Base-by-base conservation (phyloP, 2,329 filamentous ascomycete genomes). In the Alternaria ethzedia region DNA sequence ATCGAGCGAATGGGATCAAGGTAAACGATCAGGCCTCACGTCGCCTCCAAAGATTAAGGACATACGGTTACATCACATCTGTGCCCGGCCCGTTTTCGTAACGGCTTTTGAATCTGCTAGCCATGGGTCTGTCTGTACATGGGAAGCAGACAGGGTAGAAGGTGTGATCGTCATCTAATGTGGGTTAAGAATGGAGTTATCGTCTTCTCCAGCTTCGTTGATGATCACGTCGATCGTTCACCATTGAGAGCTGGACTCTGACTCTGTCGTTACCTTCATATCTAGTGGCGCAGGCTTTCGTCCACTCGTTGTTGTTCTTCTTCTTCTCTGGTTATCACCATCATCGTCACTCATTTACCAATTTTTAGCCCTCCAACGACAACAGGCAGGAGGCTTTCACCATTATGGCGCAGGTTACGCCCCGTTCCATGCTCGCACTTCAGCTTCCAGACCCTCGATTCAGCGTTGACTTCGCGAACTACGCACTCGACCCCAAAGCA, bases 381-480 rank as follows among this genome's bases (percentile, higher is more conserved):
- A 13, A 47, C 30, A 62, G 9, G 3, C 4, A 41, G 36, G n/a
- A 41, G n/a, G n/a, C n/a, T 41, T 41, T 67, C 46, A 36, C 45
- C 57, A 61, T 10, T 9, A 73, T 74, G 70, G 58, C 68, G 25
- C 46, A 66, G 28, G 46, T 57, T 63, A 55, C 63, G 43, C 59
- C 68, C 26, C 65, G 66, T 23, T 61, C 64, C 13, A 57, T 63
- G 43, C 66, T 73, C 10, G 64, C 70, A 28, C 65, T 73, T n/a
- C 52, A 67, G n/a, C 63, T 75, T 10, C 72, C 72, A 8, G 70
- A 64, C 57, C 63, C 64, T 60, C 70, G 67, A 30, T 70, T 72
- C 62, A 70, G 70, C 51, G 64, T 72, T 11, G 68, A 74, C 57
- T 73, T 73, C 36, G 45, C 66, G 1, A 68, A 50, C 9, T 68